Base-by-base conservation (phyloP, 441 rosid species). In the Breynia disticha region DNA sequence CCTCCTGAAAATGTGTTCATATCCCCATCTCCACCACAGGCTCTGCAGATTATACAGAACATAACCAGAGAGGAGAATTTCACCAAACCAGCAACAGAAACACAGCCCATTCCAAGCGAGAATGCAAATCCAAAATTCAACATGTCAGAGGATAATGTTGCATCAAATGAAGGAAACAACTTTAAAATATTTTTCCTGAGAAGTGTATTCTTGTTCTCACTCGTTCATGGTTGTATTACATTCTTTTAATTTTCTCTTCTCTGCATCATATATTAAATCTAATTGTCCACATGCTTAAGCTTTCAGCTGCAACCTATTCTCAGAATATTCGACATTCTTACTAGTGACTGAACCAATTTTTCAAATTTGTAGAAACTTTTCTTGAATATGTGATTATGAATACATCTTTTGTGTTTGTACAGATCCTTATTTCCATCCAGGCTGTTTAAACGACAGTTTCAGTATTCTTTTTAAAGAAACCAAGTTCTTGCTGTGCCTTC, bases 91-190 rank as follows among this genome's bases (percentile, higher is more conserved):
- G 48, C 57, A 32, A 57, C 5, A 18, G 48, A 54, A 32, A 56
- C 8, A 43, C 63, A 21, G 56, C 52, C 72, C 6, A 35, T 38
- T 19, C 22, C 67, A 16, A 28, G 12, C 17, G 61, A 41, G 22
- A 47, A 46, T 42, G 41, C 19, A 39, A 38, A 16, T 46, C 59
- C 68, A 15, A 14, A 20, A 51, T 52, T 48, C 24, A 42, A 22
- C 48, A n/a, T 16, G 39, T 37, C 39, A 16, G 19, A 48, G 39
- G 52, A 47, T 19, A 61, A 18, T 13, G 39, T 39, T 48, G 61
- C 53, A 7, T 39, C 62, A 43, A 55, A 46, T 14, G 68, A 64
- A 10, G 21, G 41, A 22, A 37, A 54, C 16, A 54, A 28, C 1
- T 53, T 12, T 19, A 61, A 39, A 43, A 54, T 32, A 12, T 8